Evolutionary conservation across 345 rosid genomes (phyloP).

Genomic region (Moricandia arvensis): DNA sequence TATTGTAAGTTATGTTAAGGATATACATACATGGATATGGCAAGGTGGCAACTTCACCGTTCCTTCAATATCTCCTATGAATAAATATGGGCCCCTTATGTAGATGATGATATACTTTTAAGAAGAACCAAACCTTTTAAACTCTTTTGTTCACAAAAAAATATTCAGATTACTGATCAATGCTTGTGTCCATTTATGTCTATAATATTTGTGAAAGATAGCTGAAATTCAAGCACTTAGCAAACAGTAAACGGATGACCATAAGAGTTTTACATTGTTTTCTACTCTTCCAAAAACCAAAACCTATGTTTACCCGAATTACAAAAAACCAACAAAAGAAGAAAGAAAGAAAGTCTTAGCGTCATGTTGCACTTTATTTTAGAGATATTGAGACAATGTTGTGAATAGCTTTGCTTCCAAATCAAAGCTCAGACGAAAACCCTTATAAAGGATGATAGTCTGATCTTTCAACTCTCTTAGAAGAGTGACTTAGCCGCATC

Average conservation of each 20-base stretch:
- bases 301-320: slow-evolving; percentile 30
- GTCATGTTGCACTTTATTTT: slow-evolving; percentile 29
- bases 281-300: slow-evolving; percentile 29
- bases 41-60: not conserved
- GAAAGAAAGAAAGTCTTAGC: slow-evolving; percentile 11
- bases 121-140: not conserved
- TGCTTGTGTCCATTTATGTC: not conserved
- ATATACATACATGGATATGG: not conserved
- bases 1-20: not conserved
- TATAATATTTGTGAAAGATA: not conserved
- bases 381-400: slow-evolving; percentile 27
- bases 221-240: slow-evolving; percentile 14
- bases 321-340: slow-evolving; percentile 11
- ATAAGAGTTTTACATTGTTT: slow-evolving; percentile 26
- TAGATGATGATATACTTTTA: not conserved
- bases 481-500: slow-evolving; percentile 66
- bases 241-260: slow-evolving; percentile 1
- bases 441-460: not conserved
- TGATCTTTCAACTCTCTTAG: slow-evolving; percentile 30
- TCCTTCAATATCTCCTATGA: not conserved
- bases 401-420: slow-evolving; percentile 17
- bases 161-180: not conserved
- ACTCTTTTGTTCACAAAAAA: not conserved
- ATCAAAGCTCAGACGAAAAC: slow-evolving; percentile 7
- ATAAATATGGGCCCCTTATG: not conserved